phyloP scores from a whole-genome alignment of 2,329 filamentous ascomycete genomes.

The Paecilomyces sp. region DNA sequence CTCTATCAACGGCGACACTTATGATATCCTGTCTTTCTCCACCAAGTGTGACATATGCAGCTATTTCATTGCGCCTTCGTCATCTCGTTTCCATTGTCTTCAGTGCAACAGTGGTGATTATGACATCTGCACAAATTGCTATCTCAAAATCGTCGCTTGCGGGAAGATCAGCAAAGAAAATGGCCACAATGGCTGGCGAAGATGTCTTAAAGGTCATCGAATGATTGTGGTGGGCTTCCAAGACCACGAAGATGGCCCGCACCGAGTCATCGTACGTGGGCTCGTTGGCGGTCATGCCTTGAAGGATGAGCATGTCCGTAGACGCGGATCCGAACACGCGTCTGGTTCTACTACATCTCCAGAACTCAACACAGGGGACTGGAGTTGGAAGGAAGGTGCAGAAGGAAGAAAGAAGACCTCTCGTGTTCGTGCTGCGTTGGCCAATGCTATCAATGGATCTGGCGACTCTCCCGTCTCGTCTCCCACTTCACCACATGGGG shows the following conservation, averaged over 20 bases:
- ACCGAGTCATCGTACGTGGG: constrained; percentile 61
- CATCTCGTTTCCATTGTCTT: constrained; percentile 72
- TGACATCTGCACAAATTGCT: constrained; percentile 76
- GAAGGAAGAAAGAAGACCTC: constrained; percentile 32
- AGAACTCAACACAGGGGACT: constrained; percentile 25
- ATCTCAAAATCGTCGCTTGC: constrained; percentile 57
- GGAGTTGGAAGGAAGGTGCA: constrained; percentile 37
- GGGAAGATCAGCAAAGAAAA: constrained; percentile 66
- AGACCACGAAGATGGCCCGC: constrained; percentile 59
- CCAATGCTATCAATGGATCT: constrained; percentile 5
- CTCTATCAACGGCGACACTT: constrained; percentile 43
- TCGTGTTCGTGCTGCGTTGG: constrained; percentile 15
- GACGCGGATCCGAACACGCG: not conserved
- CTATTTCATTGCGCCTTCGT: constrained; percentile 61
- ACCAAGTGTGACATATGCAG: constrained; percentile 75
- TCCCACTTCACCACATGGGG: constrained; percentile 51
- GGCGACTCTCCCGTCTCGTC: constrained; percentile 21
- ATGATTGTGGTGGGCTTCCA: constrained; percentile 77
- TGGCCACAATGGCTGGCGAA: constrained; percentile 72
- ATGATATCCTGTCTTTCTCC: constrained; percentile 63
- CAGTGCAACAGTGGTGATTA: constrained; percentile 75
- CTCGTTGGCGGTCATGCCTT: constrained; percentile 71
- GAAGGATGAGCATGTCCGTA: constrained; percentile 47
- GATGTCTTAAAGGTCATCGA: constrained; percentile 72
- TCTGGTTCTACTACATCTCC: constrained; percentile 14